Percentiles rank a stretch among this genome's conserved stretches.
Evolutionary conservation across 2,329 filamentous ascomycete species (phyloP).

Genomic region (Scedosporium aurantiacum): DNA sequence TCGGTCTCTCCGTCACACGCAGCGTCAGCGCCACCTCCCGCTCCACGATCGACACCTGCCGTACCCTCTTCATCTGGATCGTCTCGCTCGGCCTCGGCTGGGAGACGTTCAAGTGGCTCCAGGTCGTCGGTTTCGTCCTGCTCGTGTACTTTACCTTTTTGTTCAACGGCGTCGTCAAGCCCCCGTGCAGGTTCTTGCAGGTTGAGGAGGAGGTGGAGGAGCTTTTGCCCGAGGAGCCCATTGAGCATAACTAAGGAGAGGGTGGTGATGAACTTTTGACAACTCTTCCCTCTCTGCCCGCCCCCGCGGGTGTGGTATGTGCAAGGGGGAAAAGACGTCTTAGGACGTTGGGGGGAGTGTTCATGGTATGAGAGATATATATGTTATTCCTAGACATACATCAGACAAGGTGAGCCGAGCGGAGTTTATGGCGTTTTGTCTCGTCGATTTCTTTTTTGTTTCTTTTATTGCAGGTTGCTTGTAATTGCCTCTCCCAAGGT

Average conservation of each 20-base stretch:
- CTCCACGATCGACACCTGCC: slow-evolving; percentile 94
- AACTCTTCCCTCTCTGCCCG: background rate
- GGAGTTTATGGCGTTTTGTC: background rate
- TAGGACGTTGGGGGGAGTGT: background rate
- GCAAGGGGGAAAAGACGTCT: background rate
- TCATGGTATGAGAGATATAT: background rate
- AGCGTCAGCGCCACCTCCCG: slow-evolving; percentile 83
- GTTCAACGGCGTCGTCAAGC: slow-evolving; percentile 87
- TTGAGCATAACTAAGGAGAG: slow-evolving; percentile 48
- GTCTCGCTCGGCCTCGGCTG: slow-evolving; percentile 86
- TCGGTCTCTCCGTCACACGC: slow-evolving; percentile 86
- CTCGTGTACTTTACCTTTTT: slow-evolving; percentile 94
- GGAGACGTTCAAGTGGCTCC: slow-evolving; percentile 96
- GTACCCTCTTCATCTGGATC: slow-evolving; percentile 96
- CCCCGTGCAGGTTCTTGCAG: slow-evolving; percentile 62
- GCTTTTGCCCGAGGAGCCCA: slow-evolving; percentile 70
- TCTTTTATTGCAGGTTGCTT: background rate
- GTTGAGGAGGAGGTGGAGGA: slow-evolving; percentile 44
- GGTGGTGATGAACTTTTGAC: background rate
- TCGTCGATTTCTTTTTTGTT: background rate
- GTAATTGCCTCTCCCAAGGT: background rate
- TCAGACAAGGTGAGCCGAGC: background rate
- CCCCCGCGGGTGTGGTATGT: background rate
- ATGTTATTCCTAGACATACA: background rate
- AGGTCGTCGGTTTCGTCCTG: slow-evolving; percentile 77